Evolutionary conservation across 2,329 filamentous ascomycete genomes (phyloP).

Genomic region (Metarhizium album): DNA sequence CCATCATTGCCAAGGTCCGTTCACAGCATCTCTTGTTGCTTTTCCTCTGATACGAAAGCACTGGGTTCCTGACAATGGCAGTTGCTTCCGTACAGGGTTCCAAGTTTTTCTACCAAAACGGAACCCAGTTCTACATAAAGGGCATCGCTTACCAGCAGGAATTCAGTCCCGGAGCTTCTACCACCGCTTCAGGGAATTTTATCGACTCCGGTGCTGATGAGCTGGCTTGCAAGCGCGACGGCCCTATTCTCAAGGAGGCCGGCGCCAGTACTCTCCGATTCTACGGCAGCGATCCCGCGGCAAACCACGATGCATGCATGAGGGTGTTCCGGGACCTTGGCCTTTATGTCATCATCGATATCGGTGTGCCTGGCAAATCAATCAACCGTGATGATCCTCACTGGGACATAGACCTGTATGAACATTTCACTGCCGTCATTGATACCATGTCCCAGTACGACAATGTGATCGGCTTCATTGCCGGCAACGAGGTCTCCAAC

Average conservation of each 20-base stretch:
- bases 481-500: slow-evolving; percentile 95
- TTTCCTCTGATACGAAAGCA: neutral
- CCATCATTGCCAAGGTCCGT: slow-evolving; percentile 59
- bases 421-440: slow-evolving; percentile 74
- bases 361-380: slow-evolving; percentile 69
- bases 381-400: slow-evolving; percentile 72
- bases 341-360: slow-evolving; percentile 91
- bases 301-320: slow-evolving; percentile 80
- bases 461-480: slow-evolving; percentile 96
- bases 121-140: slow-evolving; percentile 64
- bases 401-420: slow-evolving; percentile 72
- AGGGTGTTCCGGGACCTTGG: slow-evolving; percentile 66
- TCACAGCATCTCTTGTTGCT: neutral
- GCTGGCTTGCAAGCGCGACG: slow-evolving; percentile 67
- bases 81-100: slow-evolving; percentile 40
- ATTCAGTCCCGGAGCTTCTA: slow-evolving; percentile 40
- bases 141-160: slow-evolving; percentile 95
- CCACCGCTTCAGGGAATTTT: slow-evolving; percentile 41
- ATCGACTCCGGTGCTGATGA: slow-evolving; percentile 72
- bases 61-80: neutral
- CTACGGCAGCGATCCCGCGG: slow-evolving; percentile 76
- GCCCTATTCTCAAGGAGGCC: slow-evolving; percentile 68
- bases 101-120: slow-evolving; percentile 83
- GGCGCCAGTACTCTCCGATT: slow-evolving; percentile 90
- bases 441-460: slow-evolving; percentile 72